Base-by-base conservation (phyloP, 495 filamentous ascomycete genomes). In the Alectoria sarmentosa region DNA sequence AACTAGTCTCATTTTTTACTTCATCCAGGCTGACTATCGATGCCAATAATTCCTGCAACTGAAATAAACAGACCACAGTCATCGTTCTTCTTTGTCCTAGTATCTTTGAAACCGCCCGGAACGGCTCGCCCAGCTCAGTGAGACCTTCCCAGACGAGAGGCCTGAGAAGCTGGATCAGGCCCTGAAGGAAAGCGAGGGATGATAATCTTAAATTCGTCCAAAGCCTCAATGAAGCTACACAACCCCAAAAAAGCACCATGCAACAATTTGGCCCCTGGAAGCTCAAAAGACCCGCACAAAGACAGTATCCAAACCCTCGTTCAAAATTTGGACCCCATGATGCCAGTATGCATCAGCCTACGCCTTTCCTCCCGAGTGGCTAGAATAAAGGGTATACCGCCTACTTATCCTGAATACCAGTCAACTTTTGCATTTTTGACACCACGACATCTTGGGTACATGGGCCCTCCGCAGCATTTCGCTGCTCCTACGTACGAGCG, bases 91-190 rank as follows among this genome's bases (percentile, higher is more conserved):
- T 23, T 19, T 61, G 28, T n/a, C 15, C 13, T 32, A 7, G 14
- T 48, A 41, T 36, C 48, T 19, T 46, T 26, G 6, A 28, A 48
- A 61, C 15, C 28, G 46, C 28, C 59, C 37, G 28, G 39, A 48
- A 49, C n/a, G 48, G 41, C 26, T 61, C 30, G 59, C 41, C 21
- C 42, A 34, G n/a, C 42, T 48, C 8, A 21, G 37, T 5, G n/a
- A 30, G 11, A 4, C 10, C 26, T 14, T 48, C 36, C 15, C 39
- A 41, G 37, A 38, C 37, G 37, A 38, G 37, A 38, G 11, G 14
- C 59, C 59, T 19, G 59, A 36, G 10, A 34, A 48, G 38, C 59
- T 36, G n/a, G 26, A 61, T 19, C 41, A 49, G 59, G 59, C 41
- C 19, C 41, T 32, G 7, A 48, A 36, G 10, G 7, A 61, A 21